Conservation (phyloP, 2,329 filamentous ascomycete species). For the Trichoderma semiorbis region DNA sequence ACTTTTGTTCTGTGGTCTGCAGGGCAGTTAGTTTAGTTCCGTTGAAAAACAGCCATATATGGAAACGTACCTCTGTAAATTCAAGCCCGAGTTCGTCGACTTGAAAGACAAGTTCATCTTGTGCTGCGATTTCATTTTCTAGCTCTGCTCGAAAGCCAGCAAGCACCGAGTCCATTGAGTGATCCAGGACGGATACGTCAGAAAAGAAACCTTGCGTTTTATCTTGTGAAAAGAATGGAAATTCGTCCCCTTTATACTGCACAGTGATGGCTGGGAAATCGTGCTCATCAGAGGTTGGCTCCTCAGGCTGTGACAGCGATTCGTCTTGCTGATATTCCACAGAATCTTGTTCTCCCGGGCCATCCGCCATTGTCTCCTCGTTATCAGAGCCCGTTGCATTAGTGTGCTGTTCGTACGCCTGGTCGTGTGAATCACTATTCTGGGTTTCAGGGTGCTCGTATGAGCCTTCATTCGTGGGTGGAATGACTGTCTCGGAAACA, state of each 20-base stretch:
- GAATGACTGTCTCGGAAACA: background rate
- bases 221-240: constrained; percentile 37
- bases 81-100: constrained; percentile 52
- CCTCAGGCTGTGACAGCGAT: background rate
- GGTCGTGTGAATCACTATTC: constrained; percentile 15
- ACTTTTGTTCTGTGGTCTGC: constrained; percentile 36
- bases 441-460: constrained; percentile 1
- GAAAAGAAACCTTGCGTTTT: constrained; percentile 43
- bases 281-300: constrained; percentile 14
- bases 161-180: constrained; percentile 44
- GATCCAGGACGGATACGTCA: constrained; percentile 39
- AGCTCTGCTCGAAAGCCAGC: constrained; percentile 45
- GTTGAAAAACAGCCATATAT: background rate
- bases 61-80: constrained; percentile 46
- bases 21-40: constrained; percentile 24
- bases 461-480: background rate
- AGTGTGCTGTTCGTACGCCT: constrained; percentile 7
- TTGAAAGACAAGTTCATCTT: constrained; percentile 50
- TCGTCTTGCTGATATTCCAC: constrained; percentile 18
- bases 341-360: constrained; percentile 18
- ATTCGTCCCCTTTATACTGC: constrained; percentile 43
- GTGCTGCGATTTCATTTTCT: constrained; percentile 40
- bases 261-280: constrained; percentile 39
- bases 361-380: constrained; percentile 21
- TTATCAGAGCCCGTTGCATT: constrained; percentile 41